These are phyloP conservation scores for Calvatia gigantea DNA, from an alignment of 768 basidiomycete species.

Conservation along the genomic window DNA sequence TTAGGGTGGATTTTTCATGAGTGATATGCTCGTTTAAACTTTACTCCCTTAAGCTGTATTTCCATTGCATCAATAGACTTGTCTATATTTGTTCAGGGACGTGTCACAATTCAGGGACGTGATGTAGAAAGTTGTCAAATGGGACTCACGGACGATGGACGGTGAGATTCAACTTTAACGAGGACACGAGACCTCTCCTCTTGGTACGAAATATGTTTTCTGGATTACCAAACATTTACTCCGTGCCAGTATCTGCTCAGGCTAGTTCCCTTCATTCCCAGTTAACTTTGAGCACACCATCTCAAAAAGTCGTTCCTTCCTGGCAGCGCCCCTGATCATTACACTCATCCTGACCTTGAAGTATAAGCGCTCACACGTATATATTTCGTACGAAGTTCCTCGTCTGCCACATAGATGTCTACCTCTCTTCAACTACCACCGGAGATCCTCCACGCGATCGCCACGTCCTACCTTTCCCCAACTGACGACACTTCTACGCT, in stretches of 20 bases:
- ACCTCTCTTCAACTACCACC: conserved; percentile 2
- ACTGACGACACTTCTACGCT: not conserved
- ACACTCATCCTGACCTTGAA: not conserved
- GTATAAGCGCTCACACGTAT: not conserved
- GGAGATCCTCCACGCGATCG: conserved; percentile 6
- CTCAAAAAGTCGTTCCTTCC: not conserved
- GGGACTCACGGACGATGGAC: too few relatives aligned
- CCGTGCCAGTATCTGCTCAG: not conserved
- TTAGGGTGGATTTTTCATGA: too few relatives aligned
- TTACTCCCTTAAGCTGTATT: too few relatives aligned
- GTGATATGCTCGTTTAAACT: too few relatives aligned
- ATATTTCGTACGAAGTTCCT: not conserved
- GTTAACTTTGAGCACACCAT: not conserved
- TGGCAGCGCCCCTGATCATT: not conserved
- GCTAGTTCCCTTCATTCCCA: not conserved
- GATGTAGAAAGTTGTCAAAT: too few relatives aligned
- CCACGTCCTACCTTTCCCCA: conserved; percentile 1
- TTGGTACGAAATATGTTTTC: too few relatives aligned
- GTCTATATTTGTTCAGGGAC: too few relatives aligned
- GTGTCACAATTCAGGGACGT: too few relatives aligned
- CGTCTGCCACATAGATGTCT: not conserved
- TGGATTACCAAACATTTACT: not conserved
- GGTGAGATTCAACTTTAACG: too few relatives aligned
- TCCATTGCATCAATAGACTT: too few relatives aligned
- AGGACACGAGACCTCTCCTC: too few relatives aligned